These are phyloP conservation scores for Passalora sequoiae DNA, from an alignment of 2,329 filamentous ascomycete species.

Conservation along the genomic window DNA sequence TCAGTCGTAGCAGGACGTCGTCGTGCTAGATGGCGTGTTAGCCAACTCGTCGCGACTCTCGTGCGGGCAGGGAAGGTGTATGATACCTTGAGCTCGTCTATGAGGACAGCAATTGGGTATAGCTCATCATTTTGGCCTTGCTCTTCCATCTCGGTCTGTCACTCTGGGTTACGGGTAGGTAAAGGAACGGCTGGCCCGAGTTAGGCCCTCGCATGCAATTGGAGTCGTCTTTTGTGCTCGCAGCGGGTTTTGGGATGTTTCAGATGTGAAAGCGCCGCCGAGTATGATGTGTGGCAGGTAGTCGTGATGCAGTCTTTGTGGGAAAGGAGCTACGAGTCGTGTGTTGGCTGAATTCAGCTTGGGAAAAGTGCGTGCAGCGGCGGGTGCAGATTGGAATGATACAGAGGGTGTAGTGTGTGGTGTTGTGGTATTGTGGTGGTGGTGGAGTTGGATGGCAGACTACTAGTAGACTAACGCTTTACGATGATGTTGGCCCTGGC, in stretches of 20 bases:
- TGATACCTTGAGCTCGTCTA: slow-evolving; percentile 95
- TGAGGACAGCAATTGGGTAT: slow-evolving; percentile 98
- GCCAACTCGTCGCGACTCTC: neutral
- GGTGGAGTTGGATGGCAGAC: too few relatives aligned
- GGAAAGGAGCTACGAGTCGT: too few relatives aligned
- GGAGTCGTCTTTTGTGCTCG: slow-evolving; percentile 4
- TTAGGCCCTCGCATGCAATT: slow-evolving; percentile 22
- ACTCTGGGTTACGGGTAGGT: slow-evolving; percentile 8
- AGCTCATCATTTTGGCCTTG: slow-evolving; percentile 91
- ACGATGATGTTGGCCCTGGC: too few relatives aligned
- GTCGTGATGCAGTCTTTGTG: neutral
- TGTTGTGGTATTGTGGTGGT: too few relatives aligned
- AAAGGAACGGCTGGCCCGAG: slow-evolving; percentile 27
- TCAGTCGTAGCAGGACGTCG: slow-evolving; percentile 94
- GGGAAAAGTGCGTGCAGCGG: too few relatives aligned
- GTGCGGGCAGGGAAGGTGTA: neutral
- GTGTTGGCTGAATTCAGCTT: too few relatives aligned
- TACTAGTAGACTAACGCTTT: too few relatives aligned
- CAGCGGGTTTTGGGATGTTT: slow-evolving; percentile 13
- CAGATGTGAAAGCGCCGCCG: slow-evolving; percentile 5
- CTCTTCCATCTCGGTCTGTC: slow-evolving; percentile 68
- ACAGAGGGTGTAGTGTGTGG: too few relatives aligned
- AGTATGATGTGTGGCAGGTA: slow-evolving; percentile 1
- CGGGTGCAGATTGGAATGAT: too few relatives aligned
- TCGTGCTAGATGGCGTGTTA: slow-evolving; percentile 64